Evolutionary conservation across 2,329 filamentous ascomycete genomes (phyloP).

Genomic region (Samsoniella hepiali): DNA sequence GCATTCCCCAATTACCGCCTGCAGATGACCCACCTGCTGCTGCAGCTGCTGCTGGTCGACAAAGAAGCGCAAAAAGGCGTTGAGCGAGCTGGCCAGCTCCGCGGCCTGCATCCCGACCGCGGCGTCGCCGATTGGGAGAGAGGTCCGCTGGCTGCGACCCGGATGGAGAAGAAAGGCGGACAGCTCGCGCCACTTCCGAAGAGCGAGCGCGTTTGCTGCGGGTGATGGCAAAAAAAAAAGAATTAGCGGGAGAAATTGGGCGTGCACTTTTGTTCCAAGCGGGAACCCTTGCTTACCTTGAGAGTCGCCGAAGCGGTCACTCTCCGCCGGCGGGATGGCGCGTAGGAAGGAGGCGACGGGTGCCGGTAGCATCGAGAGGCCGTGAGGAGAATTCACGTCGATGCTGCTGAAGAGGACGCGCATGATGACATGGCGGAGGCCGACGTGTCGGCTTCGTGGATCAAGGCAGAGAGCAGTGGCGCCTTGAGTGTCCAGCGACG

Average conservation of each 20-base stretch:
- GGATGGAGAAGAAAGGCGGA: conserved; percentile 42
- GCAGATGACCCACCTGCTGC: conserved; percentile 37
- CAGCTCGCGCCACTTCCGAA: conserved; percentile 41
- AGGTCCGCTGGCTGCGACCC: conserved; percentile 33
- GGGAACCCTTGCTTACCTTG: conserved; percentile 28
- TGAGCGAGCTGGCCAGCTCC: conserved; percentile 32
- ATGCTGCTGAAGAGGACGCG: conserved; percentile 35
- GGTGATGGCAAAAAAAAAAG: neutral
- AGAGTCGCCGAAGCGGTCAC: conserved; percentile 22
- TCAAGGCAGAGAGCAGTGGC: conserved; percentile 32
- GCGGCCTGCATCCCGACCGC: conserved; percentile 31
- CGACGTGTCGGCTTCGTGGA: conserved; percentile 30
- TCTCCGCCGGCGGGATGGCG: conserved; percentile 29
- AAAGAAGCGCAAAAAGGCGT: conserved; percentile 35
- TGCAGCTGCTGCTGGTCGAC: conserved; percentile 27
- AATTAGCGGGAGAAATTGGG: neutral
- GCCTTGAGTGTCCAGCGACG: conserved; percentile 27
- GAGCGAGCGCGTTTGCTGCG: conserved; percentile 31
- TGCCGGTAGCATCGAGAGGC: conserved; percentile 36
- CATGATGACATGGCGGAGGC: conserved; percentile 39
- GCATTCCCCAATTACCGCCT: conserved; percentile 39
- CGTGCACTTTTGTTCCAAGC: neutral
- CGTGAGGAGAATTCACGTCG: conserved; percentile 27
- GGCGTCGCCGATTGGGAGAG: conserved; percentile 31
- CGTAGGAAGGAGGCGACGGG: conserved; percentile 31